These are phyloP conservation scores for Phialophora tarda DNA, from an alignment of 2,329 filamentous ascomycete species.

Conservation along the genomic window DNA sequence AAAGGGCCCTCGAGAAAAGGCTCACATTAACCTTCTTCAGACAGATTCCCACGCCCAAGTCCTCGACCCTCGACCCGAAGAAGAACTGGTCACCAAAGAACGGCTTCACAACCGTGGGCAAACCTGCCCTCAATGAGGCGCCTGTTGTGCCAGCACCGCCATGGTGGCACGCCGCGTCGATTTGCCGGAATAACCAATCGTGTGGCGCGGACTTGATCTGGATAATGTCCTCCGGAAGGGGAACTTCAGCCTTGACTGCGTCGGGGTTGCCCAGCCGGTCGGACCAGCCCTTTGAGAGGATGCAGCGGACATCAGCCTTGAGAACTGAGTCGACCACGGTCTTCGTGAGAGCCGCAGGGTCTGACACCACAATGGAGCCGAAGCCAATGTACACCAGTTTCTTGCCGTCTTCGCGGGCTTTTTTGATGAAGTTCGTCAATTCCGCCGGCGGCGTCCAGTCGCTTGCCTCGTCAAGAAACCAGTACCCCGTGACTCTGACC, in stretches of 20 bases:
- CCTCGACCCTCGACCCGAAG: slow-evolving; percentile 86
- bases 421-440: slow-evolving; percentile 79
- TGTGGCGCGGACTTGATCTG: slow-evolving; percentile 91
- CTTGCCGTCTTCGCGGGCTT: slow-evolving; percentile 79
- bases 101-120: slow-evolving; percentile 92
- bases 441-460: slow-evolving; percentile 75
- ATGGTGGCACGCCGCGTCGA: slow-evolving; percentile 93
- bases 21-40: slow-evolving; percentile 89
- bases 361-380: slow-evolving; percentile 90
- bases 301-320: slow-evolving; percentile 91
- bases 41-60: slow-evolving; percentile 88
- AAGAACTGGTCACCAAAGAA: slow-evolving; percentile 99
- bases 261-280: slow-evolving; percentile 72
- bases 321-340: slow-evolving; percentile 91
- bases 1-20: slow-evolving; percentile 82
- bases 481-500: slow-evolving; percentile 97
- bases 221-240: slow-evolving; percentile 77
- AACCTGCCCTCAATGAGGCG: slow-evolving; percentile 84
- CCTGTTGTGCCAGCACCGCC: slow-evolving; percentile 95
- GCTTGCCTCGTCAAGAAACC: slow-evolving; percentile 82
- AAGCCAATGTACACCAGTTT: slow-evolving; percentile 97
- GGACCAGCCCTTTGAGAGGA: slow-evolving; percentile 96
- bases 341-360: slow-evolving; percentile 84
- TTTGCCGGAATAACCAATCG: slow-evolving; percentile 93
- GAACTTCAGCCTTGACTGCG: slow-evolving; percentile 67